These are phyloP conservation scores for Sarocladium strictum DNA, from an alignment of 2,329 filamentous ascomycete species.

Conservation along the genomic window DNA sequence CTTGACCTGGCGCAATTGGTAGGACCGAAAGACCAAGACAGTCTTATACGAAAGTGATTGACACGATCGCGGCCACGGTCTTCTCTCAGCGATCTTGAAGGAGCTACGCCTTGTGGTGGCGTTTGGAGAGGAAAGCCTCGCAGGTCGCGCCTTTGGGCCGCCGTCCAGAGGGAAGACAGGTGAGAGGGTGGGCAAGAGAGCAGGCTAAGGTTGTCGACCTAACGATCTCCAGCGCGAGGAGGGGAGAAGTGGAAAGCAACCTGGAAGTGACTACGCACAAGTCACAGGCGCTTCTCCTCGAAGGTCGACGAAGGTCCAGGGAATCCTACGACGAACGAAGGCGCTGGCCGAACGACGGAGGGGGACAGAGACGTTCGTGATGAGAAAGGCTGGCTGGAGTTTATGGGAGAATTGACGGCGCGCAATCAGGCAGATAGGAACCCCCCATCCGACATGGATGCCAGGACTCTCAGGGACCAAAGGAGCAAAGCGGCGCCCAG, in stretches of 20 bases:
- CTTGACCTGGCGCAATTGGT: slow-evolving; percentile 9
- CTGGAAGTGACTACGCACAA: not conserved
- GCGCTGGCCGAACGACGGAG: not conserved
- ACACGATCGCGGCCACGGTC: not conserved
- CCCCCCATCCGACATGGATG: slow-evolving; percentile 5
- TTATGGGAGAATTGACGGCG: slow-evolving; percentile 4
- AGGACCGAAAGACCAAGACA: not conserved
- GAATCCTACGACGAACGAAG: not conserved
- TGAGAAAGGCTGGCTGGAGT: not conserved
- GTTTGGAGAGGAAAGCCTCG: not conserved
- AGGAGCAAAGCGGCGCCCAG: slow-evolving; percentile 8
- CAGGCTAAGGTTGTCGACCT: not conserved
- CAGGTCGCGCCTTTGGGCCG: slow-evolving; percentile 2
- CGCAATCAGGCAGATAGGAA: slow-evolving; percentile 7
- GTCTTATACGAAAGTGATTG: not conserved
- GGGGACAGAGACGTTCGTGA: not conserved
- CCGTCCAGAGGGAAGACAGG: not conserved
- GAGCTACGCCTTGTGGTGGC: slow-evolving; percentile 1
- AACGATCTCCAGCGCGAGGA: not conserved
- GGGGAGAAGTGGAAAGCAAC: slow-evolving; percentile 1
- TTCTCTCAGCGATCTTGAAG: not conserved
- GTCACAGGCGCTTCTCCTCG: slow-evolving; percentile 6
- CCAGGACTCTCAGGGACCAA: not conserved
- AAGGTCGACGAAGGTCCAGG: not conserved
- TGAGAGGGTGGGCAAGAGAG: not conserved